Conservation (phyloP, 352 stramenopile species). For the Elongisporangium anandrum region DNA sequence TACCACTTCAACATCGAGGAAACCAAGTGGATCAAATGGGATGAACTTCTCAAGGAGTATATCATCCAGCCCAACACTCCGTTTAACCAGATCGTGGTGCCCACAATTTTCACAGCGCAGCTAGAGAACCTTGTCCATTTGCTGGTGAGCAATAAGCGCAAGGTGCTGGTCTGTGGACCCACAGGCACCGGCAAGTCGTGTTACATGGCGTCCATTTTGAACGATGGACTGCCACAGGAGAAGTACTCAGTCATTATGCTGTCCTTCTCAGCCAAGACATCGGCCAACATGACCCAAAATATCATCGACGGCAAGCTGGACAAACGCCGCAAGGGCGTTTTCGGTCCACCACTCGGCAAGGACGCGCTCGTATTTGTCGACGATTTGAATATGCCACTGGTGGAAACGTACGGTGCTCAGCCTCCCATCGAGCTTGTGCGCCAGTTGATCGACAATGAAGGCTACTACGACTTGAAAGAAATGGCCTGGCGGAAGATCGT, state of each 20-base stretch:
- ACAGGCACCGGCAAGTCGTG: slow-evolving; percentile 93
- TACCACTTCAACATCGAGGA: slow-evolving; percentile 85
- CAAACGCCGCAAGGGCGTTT: slow-evolving; percentile 91
- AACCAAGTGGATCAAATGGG: slow-evolving; percentile 89
- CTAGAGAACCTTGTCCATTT: slow-evolving; percentile 86
- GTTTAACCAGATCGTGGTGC: slow-evolving; percentile 93
- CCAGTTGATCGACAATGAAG: slow-evolving; percentile 87
- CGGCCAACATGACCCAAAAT: slow-evolving; percentile 93
- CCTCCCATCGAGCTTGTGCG: slow-evolving; percentile 91
- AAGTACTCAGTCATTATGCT: slow-evolving; percentile 87
- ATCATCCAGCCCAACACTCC: slow-evolving; percentile 80
- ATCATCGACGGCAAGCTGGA: slow-evolving; percentile 95
- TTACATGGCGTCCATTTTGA: slow-evolving; percentile 87
- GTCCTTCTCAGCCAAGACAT: slow-evolving; percentile 92
- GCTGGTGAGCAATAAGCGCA: slow-evolving; percentile 75
- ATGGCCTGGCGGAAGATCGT: slow-evolving; percentile 91
- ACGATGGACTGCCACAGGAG: slow-evolving; percentile 70
- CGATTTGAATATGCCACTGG: slow-evolving; percentile 95
- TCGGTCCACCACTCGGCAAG: slow-evolving; percentile 86
- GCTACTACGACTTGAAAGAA: slow-evolving; percentile 93
- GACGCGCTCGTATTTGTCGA: slow-evolving; percentile 90
- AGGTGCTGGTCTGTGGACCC: slow-evolving; percentile 88
- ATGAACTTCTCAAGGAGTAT: slow-evolving; percentile 85
- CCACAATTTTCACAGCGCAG: slow-evolving; percentile 91
- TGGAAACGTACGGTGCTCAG: slow-evolving; percentile 92